Evolutionary conservation across 768 basidiomycete species (phyloP), one percentile per base, ranked within the genome.

Genomic region (Hebeloma cylindrosporum): DNA sequence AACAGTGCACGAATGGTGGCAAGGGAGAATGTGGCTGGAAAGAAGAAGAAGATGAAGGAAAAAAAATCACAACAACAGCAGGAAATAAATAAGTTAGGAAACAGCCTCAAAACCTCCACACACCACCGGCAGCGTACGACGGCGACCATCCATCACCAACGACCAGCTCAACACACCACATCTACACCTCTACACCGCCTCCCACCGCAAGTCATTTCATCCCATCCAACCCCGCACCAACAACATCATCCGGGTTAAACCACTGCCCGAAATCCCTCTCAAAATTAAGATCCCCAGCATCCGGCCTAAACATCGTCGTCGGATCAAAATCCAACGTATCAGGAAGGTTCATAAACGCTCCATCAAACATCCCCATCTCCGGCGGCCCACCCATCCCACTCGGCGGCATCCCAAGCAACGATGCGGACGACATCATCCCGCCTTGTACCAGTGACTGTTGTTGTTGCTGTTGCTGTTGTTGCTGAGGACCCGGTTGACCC

Each of bases 241-340:
- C 56, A 27, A 63, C 61, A 33, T 77, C 76, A 42, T 82, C 77
- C 5, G 74, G 75, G 58, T 80, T 82, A 53, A 88, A 85, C 84
- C 84, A 87, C 56, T 84, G 80, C 43, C 82, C 80, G 63, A 87
- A 87, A 55, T 85, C 85, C 57, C 82, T 70, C 61, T 85, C 85
- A 52, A 85, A 85, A 56, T 83, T 79, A 58, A 85, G 63, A 46
- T 77, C 69, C 2, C 70, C 71, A 38, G n/a, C n/a, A n/a, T 74
- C 70, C n/a, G 62, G 52, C 34, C 69, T 60, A 57, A 79, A 78
- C 30, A 79, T 44, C 10, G 27, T 37, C 10, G 57, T 49, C 6
- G 63, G 25, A 43, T 71, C 68, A 38, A 73, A 73, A 4, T 70
- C 71, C 16, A 52, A 50, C 40, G 54, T 51, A 3, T 32, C 26